These are phyloP conservation scores for Ciborinia camelliae DNA, from an alignment of 2,329 filamentous ascomycete species.

Conservation along the genomic window DNA sequence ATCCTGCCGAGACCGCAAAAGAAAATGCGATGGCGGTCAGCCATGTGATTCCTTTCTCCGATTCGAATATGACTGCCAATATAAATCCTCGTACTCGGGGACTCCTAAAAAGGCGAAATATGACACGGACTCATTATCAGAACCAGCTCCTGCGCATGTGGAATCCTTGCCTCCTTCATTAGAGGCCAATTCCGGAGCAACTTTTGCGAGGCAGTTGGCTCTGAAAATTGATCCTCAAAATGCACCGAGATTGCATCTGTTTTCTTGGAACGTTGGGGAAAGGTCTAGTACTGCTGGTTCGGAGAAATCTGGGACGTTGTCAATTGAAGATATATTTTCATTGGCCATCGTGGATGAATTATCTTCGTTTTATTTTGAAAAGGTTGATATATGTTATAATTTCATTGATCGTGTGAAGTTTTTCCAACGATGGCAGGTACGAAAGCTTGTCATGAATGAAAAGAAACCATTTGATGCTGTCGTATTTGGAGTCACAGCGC, in stretches of 20 bases:
- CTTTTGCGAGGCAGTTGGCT: background rate
- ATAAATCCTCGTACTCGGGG: background rate
- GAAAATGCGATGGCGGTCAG: conserved; percentile 9
- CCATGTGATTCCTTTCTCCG: conserved; percentile 12
- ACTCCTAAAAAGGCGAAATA: background rate
- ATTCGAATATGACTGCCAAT: conserved; percentile 5
- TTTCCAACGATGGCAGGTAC: conserved; percentile 7
- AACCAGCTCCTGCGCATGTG: background rate
- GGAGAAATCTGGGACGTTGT: background rate
- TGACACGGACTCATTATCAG: background rate
- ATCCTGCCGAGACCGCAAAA: conserved; percentile 14
- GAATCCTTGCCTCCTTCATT: background rate
- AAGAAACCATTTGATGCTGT: conserved; percentile 38
- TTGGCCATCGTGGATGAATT: conserved; percentile 20
- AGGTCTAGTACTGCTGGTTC: conserved; percentile 15
- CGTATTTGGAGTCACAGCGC: conserved; percentile 36
- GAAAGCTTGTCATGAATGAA: conserved; percentile 18
- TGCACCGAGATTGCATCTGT: conserved; percentile 39
- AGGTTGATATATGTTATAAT: conserved; percentile 11
- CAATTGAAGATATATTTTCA: background rate
- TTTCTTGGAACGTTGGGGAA: conserved; percentile 40
- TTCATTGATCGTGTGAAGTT: conserved; percentile 14
- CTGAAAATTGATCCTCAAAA: conserved; percentile 22
- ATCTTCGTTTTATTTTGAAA: conserved; percentile 30
- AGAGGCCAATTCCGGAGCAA: conserved; percentile 6